These are phyloP conservation scores for Lentinula edodes DNA, from an alignment of 768 basidiomycete genomes.

Conservation along the genomic window DNA sequence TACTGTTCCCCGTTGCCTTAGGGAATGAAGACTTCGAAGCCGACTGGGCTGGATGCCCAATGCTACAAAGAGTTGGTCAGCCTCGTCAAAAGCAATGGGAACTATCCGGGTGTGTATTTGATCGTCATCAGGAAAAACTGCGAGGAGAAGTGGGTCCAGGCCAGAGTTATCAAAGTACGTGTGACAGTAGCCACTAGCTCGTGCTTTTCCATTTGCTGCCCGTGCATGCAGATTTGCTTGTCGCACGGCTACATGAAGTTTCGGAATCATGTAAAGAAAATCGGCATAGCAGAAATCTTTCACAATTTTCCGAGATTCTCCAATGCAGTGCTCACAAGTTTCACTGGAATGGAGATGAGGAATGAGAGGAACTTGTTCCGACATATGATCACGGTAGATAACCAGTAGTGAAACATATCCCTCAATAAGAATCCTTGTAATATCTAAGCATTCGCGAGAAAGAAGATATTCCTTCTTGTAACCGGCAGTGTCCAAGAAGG, in stretches of 20 bases:
- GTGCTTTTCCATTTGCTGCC: no score
- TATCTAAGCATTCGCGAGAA: constrained; percentile 28
- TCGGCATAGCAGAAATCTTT: constrained; percentile 29
- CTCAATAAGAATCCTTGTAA: constrained; percentile 21
- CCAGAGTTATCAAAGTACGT: no score
- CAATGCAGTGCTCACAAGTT: constrained; percentile 29
- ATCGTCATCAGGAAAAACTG: no score
- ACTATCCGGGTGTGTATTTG: no score
- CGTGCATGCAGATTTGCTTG: no score
- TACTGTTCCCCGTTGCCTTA: no score
- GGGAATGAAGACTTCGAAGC: no score
- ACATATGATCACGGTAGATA: constrained; percentile 27
- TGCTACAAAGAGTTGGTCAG: no score
- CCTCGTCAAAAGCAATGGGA: no score
- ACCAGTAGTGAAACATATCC: constrained; percentile 25
- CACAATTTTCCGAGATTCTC: constrained; percentile 20
- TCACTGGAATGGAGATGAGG: constrained; percentile 31
- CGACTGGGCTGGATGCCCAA: no score
- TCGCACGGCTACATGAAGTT: constrained; percentile 19
- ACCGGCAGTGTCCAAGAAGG: constrained; percentile 13
- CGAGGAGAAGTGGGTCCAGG: no score
- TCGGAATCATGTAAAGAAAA: constrained; percentile 13
- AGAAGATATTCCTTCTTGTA: constrained; percentile 20
- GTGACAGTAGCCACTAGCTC: no score
- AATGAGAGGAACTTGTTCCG: constrained; percentile 24